These are phyloP conservation scores for Naumovozyma castellii DNA, from an alignment of 805 yeast species.

Conservation along the genomic window DNA sequence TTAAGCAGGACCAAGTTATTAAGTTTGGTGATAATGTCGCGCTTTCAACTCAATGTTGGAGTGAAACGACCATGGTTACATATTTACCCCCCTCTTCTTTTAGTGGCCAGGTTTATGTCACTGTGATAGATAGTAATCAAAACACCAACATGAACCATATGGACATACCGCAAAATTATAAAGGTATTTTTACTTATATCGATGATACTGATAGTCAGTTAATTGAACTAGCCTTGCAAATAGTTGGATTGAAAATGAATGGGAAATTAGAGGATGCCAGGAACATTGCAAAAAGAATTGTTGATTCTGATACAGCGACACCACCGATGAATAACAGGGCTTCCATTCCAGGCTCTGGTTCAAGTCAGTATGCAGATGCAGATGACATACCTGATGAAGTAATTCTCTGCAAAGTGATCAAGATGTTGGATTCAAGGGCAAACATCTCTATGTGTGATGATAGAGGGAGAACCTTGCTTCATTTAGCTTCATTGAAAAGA, in stretches of 20 bases:
- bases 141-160: conserved; percentile 1
- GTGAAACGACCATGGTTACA: conserved; percentile 83
- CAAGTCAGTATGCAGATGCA: not conserved
- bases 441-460: conserved; percentile 52
- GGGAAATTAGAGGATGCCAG: conserved; percentile 90
- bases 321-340: conserved; percentile 2
- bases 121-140: conserved; percentile 43
- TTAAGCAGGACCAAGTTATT: conserved; percentile 70
- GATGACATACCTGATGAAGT: conserved; percentile 29
- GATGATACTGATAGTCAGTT: conserved; percentile 92
- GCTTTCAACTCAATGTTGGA: conserved; percentile 88
- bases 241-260: conserved; percentile 91
- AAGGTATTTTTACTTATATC: conserved; percentile 66
- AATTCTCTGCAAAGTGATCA: conserved; percentile 41
- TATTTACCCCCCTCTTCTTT: conserved; percentile 82
- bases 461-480: conserved; percentile 81
- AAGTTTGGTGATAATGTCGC: conserved; percentile 77
- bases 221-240: conserved; percentile 87
- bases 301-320: conserved; percentile 19
- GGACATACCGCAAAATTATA: conserved; percentile 8
- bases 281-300: conserved; percentile 81
- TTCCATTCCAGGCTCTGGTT: not conserved
- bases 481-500: conserved; percentile 72
- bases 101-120: conserved; percentile 84
- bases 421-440: conserved; percentile 41